Evolutionary conservation across 176 grass and related monocot species (phyloP).

Genomic region (Puccinellia tenuiflora): DNA sequence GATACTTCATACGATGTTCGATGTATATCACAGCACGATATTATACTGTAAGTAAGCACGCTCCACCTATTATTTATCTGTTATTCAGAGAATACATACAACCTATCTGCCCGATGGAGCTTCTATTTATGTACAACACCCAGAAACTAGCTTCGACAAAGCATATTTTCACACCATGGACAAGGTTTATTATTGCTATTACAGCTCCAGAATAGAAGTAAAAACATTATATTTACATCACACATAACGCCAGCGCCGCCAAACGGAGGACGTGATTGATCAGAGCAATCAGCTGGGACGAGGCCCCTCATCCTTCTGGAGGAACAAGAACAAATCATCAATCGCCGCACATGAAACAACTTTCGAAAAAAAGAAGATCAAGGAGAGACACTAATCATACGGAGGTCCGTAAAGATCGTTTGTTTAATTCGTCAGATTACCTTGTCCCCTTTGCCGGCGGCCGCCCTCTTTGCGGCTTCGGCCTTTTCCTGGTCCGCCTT

Average conservation of each 20-base stretch:
- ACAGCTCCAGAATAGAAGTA: not conserved
- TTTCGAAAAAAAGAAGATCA: not conserved
- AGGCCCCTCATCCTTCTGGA: slow-evolving; percentile 42
- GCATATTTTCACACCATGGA: not conserved
- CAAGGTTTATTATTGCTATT: not conserved
- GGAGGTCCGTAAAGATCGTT: not conserved
- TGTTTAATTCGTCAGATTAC: not conserved
- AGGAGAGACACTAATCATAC: not conserved
- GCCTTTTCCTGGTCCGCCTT: slow-evolving; percentile 58
- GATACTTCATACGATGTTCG: too few species aligned
- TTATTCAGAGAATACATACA: too few species aligned
- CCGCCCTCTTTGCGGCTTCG: slow-evolving; percentile 39
- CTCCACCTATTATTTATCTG: too few species aligned
- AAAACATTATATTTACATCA: not conserved
- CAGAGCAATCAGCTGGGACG: slow-evolving; percentile 20
- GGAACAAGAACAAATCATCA: not conserved
- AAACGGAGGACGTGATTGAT: not conserved
- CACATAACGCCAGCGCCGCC: not conserved
- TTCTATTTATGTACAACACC: too few species aligned
- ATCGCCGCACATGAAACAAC: not conserved
- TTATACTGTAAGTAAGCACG: too few species aligned
- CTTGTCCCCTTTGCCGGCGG: slow-evolving; percentile 23
- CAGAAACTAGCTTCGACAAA: too few species aligned
- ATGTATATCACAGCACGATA: too few species aligned
- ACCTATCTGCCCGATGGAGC: too few species aligned